Evolutionary conservation across 2,329 filamentous ascomycete species (phyloP), one percentile per base, ranked within the genome.

Genomic region (Xylaria sp.): DNA sequence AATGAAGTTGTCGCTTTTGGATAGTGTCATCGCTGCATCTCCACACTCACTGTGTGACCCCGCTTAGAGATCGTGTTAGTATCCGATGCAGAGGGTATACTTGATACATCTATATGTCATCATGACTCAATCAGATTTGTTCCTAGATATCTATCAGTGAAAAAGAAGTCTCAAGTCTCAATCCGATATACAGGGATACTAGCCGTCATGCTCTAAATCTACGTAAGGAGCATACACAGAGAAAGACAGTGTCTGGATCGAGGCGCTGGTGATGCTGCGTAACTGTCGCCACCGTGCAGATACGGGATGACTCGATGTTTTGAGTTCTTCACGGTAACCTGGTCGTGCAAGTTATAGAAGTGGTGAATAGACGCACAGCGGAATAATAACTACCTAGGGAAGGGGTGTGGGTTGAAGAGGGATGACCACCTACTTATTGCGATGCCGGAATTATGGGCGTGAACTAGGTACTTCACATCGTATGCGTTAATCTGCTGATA

Each of bases 401-500:
- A 48, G 55, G 13, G 18, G 31, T 46, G 58, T 55, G 39, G 51
- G 46, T 54, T 31, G 18, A 5, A n/a, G 20, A 54, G 39, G 55
- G 28, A 28, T 57, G 44, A 41, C 39, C 15, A 58, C 23, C 15
- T 46, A 31, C 56, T 15, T 46, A 61, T 61, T 64, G 65, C 55
- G 59, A 64, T 64, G 59, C 56, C 55, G 59, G 56, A 37, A 63
- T 39, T 57, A 61, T 46, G 34, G 46, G 28, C 3, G 50, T 41
- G 51, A 48, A 20, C 15, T 46, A 25, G 23, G 23, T 25, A 28
- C 28, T 28, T 28, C 28, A 28, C 5, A 28, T 28, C 67, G 34
- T 48, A 69, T 67, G 64, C 64, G 64, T 60, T 55, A 64, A 59
- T 31, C 51, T 54, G n/a, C 41, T 10, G 18, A 56, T 59, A 65